phyloP scores from a whole-genome alignment of 331 rosid genomes.

The Prunus yedoensis region DNA sequence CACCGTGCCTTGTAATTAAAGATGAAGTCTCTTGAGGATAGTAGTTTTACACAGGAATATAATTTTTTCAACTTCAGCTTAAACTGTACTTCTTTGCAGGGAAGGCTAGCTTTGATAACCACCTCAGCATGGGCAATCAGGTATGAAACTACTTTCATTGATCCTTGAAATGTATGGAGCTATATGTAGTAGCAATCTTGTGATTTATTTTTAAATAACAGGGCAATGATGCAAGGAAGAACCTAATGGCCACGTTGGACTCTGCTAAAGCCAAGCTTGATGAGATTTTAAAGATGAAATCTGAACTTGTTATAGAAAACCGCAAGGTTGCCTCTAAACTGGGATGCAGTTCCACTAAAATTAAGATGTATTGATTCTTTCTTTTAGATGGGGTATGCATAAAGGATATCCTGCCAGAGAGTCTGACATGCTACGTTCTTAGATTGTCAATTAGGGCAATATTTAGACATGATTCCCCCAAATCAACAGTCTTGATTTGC shows the following conservation, averaged over 20 bases:
- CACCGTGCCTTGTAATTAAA: not conserved
- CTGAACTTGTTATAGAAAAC: conserved; percentile 51
- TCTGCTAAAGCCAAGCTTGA: conserved; percentile 67
- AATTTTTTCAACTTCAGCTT: conserved; percentile 2
- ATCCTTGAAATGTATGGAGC: not conserved
- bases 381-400: conserved; percentile 11
- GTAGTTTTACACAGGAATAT: conserved; percentile 9
- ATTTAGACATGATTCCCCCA: not conserved
- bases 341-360: conserved; percentile 14
- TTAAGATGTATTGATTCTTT: conserved; percentile 2
- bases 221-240: conserved; percentile 54
- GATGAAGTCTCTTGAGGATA: conserved; percentile 7
- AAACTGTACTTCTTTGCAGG: conserved; percentile 36
- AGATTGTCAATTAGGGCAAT: not conserved
- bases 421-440: not conserved
- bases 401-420: not conserved
- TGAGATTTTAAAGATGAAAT: conserved; percentile 53
- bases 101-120: conserved; percentile 34
- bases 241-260: conserved; percentile 48
- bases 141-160: conserved; percentile 37
- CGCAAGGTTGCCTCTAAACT: conserved; percentile 48
- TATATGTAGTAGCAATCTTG: conserved; percentile 22
- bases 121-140: conserved; percentile 34
- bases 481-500: not conserved
- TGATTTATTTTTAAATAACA: conserved; percentile 38